These are phyloP conservation scores for Hordeum marinum DNA, from an alignment of 176 grass and related monocot species.

Conservation along the genomic window DNA sequence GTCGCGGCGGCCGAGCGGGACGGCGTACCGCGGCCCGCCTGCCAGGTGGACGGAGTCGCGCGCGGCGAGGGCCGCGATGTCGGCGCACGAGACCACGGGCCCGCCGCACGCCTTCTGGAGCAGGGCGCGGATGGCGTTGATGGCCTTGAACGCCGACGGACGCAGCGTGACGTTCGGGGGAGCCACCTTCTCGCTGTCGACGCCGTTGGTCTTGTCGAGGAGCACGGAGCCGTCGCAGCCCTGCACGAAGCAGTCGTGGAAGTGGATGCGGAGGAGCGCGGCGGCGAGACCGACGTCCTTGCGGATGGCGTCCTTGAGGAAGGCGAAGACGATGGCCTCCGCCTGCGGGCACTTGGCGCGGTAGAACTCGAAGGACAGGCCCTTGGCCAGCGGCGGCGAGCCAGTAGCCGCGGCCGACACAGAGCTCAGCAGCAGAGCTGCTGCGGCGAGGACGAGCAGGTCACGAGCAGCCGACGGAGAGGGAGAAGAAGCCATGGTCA, in stretches of 20 bases:
- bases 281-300: slow-evolving; percentile 57
- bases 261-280: slow-evolving; percentile 68
- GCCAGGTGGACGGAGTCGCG: slow-evolving; percentile 38
- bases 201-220: slow-evolving; percentile 12
- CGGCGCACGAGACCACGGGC: slow-evolving; percentile 67
- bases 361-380: slow-evolving; percentile 62
- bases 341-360: slow-evolving; percentile 44
- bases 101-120: slow-evolving; percentile 45
- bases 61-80: slow-evolving; percentile 50
- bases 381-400: slow-evolving; percentile 36
- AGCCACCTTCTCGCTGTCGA: slow-evolving; percentile 39
- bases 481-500: neutral
- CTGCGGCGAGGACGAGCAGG: neutral
- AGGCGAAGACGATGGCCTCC: slow-evolving; percentile 29
- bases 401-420: neutral
- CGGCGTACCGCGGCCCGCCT: slow-evolving; percentile 34
- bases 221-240: slow-evolving; percentile 75
- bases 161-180: slow-evolving; percentile 44
- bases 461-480: neutral
- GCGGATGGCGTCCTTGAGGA: slow-evolving; percentile 20
- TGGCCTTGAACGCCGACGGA: slow-evolving; percentile 52
- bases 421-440: neutral
- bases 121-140: slow-evolving; percentile 51
- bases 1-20: slow-evolving; percentile 49
- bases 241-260: slow-evolving; percentile 94